Percentiles rank a stretch among this genome's conserved stretches.
Evolutionary conservation across 139 green algal species (phyloP).

Genomic region (Closterium sp.): DNA sequence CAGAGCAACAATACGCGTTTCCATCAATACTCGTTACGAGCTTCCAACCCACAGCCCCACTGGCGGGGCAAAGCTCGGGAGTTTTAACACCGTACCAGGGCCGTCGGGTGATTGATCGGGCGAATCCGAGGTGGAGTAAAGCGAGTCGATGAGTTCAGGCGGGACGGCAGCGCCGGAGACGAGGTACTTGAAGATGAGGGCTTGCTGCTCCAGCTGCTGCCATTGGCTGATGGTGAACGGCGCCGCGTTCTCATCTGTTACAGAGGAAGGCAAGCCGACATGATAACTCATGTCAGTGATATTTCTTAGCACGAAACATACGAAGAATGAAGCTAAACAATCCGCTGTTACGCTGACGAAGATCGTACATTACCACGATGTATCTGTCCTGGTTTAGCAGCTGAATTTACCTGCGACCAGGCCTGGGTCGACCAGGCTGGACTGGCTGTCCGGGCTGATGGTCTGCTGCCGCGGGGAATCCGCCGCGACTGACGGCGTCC

Average conservation of each 20-base stretch:
- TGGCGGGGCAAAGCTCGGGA: neutral
- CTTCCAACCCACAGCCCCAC: neutral
- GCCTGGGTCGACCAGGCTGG: neutral
- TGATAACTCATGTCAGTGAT: neutral
- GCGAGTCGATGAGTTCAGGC: neutral
- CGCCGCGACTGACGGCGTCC: neutral
- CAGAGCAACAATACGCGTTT: neutral
- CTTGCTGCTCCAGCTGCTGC: conserved; percentile 37
- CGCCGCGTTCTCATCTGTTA: neutral
- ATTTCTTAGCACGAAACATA: neutral
- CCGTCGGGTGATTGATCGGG: neutral
- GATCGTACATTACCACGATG: too few species aligned
- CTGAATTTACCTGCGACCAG: neutral
- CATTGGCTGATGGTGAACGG: conserved; percentile 25
- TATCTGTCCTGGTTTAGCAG: too few species aligned
- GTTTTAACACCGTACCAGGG: neutral
- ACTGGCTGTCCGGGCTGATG: neutral
- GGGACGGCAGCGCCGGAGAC: conserved; percentile 7
- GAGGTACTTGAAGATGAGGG: conserved; percentile 35
- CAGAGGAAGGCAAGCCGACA: neutral
- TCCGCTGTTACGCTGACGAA: too few species aligned
- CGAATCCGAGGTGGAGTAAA: neutral
- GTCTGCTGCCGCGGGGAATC: neutral
- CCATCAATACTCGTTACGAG: neutral
- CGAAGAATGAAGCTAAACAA: too few species aligned